These are phyloP conservation scores for Podospora appendiculata DNA, from an alignment of 495 filamentous ascomycete species.

Conservation along the genomic window DNA sequence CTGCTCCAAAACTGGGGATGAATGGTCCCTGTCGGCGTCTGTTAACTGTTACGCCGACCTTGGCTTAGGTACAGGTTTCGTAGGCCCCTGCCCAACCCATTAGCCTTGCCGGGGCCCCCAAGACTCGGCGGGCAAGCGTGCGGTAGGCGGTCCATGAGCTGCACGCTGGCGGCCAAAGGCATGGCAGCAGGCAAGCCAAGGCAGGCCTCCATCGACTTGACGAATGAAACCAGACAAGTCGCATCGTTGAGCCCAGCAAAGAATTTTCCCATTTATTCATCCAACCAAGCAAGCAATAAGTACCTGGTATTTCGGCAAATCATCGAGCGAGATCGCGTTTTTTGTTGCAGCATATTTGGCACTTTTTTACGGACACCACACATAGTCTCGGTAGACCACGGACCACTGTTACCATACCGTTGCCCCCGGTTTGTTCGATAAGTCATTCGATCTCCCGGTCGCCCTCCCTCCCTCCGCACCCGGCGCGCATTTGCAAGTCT, in stretches of 20 bases:
- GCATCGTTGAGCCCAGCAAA: constrained; percentile 4
- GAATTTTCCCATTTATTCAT: constrained; percentile 2
- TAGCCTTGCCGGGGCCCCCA: too few relatives aligned
- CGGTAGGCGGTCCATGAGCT: neutral
- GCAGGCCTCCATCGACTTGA: constrained; percentile 1
- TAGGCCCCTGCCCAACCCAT: too few relatives aligned
- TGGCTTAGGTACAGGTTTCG: neutral
- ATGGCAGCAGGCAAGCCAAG: too few relatives aligned
- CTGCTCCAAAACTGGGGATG: neutral
- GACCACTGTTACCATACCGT: too few relatives aligned
- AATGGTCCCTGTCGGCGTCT: neutral
- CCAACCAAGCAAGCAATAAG: neutral
- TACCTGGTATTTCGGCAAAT: neutral
- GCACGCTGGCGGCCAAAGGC: neutral
- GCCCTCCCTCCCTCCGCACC: too few relatives aligned
- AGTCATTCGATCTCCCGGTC: too few relatives aligned
- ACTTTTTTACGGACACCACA: too few relatives aligned
- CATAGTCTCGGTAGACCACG: too few relatives aligned
- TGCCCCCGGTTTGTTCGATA: too few relatives aligned
- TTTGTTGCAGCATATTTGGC: too few relatives aligned
- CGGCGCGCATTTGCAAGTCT: too few relatives aligned
- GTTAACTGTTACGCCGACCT: neutral
- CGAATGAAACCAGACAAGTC: constrained; percentile 8
- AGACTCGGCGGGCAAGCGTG: too few relatives aligned
- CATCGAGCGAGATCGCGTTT: neutral